Evolutionary conservation across 129 eudicot species (phyloP).

Genomic region (Artemisia annua): DNA sequence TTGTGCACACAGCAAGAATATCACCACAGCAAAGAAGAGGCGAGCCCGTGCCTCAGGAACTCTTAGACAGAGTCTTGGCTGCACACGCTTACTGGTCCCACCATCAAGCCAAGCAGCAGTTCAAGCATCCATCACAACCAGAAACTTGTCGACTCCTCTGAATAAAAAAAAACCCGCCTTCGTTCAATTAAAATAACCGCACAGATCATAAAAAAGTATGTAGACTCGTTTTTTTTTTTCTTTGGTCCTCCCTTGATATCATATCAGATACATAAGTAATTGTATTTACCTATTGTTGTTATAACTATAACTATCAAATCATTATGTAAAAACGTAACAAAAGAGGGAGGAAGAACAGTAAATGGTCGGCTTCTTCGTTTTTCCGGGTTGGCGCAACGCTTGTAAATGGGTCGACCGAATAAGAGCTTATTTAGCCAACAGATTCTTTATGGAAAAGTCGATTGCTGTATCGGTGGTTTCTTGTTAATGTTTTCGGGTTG

Average conservation of each 20-base stretch:
- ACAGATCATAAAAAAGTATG: slow-evolving; percentile 20
- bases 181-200: background rate
- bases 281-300: slow-evolving; percentile 27
- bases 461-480: slow-evolving; percentile 11
- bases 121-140: slow-evolving; percentile 48
- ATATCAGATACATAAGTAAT: slow-evolving; percentile 18
- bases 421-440: slow-evolving; percentile 32
- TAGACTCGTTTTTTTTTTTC: slow-evolving; percentile 14
- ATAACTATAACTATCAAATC: slow-evolving; percentile 20
- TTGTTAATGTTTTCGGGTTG: slow-evolving; percentile 18
- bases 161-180: slow-evolving; percentile 18
- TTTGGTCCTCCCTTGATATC: slow-evolving; percentile 20
- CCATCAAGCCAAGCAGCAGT: slow-evolving; percentile 86
- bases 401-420: slow-evolving; percentile 44
- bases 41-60: slow-evolving; percentile 97
- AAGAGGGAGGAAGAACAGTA: slow-evolving; percentile 31
- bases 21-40: slow-evolving; percentile 99
- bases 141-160: slow-evolving; percentile 68
- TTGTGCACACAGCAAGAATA: slow-evolving; percentile 97
- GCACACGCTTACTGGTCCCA: slow-evolving; percentile 98
- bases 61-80: slow-evolving; percentile 80
- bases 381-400: slow-evolving; percentile 33
- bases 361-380: slow-evolving; percentile 1
- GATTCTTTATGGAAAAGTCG: slow-evolving; percentile 15
- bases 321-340: slow-evolving; percentile 26